Percentiles rank a stretch among this genome's conserved stretches.
These are phyloP conservation scores for Ciborinia camelliae DNA, from an alignment of 2,329 filamentous ascomycete genomes.

Conservation along the genomic window DNA sequence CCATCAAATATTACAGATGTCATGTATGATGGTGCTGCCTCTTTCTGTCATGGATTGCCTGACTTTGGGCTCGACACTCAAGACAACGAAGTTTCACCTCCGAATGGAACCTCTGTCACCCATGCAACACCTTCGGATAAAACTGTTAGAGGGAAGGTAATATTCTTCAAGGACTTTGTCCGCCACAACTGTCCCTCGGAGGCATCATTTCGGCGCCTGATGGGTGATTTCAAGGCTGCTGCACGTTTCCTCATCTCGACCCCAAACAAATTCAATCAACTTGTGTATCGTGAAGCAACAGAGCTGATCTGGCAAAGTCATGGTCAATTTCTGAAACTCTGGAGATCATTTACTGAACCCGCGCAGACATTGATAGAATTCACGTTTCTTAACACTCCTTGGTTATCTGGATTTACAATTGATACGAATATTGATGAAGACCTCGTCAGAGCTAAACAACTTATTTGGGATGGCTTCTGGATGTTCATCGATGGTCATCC, in stretches of 20 bases:
- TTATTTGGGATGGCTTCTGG: background rate
- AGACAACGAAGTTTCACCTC: background rate
- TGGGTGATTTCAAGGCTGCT: background rate
- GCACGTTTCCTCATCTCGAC: background rate
- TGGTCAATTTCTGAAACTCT: background rate
- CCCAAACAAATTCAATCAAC: background rate
- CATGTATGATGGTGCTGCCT: background rate
- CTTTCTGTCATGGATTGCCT: background rate
- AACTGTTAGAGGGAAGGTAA: background rate
- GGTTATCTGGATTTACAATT: slow-evolving; percentile 1
- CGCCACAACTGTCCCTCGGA: background rate
- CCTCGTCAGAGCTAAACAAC: background rate
- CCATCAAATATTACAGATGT: background rate
- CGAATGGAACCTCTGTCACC: background rate
- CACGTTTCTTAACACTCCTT: background rate
- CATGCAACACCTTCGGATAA: background rate
- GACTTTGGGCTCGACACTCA: background rate
- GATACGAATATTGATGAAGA: background rate
- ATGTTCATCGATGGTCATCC: background rate
- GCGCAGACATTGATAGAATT: background rate
- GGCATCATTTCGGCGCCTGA: background rate
- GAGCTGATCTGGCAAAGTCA: background rate
- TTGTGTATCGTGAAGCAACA: background rate
- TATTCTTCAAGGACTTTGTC: background rate
- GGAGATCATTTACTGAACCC: background rate